Percentiles rank a stretch among this genome's conserved stretches.
phyloP scores from a whole-genome alignment of 208 protist genomes.

The Leishmania tarentolae region DNA sequence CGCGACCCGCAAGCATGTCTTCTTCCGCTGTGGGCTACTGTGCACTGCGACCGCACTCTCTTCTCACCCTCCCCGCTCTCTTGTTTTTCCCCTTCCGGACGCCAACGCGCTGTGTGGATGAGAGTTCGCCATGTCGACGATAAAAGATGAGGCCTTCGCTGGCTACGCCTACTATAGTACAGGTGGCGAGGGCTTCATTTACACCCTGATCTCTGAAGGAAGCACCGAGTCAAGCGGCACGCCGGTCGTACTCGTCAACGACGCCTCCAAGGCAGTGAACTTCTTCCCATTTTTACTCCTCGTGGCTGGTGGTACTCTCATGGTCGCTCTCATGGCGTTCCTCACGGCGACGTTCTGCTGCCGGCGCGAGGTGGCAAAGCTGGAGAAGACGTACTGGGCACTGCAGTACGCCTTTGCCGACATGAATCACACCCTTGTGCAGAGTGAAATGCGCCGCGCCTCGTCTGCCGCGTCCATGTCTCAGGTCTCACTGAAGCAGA shows the following conservation, averaged over 20 bases:
- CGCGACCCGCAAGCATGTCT: background rate
- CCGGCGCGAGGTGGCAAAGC: slow-evolving; percentile 6
- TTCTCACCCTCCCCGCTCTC: background rate
- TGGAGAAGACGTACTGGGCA: slow-evolving; percentile 30
- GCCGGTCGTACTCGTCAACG: slow-evolving; percentile 17
- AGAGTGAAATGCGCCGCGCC: slow-evolving; percentile 5
- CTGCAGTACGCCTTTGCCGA: slow-evolving; percentile 24
- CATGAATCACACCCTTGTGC: slow-evolving; percentile 20
- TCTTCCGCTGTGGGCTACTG: background rate
- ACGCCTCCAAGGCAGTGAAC: slow-evolving; percentile 2
- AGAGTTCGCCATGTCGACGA: background rate
- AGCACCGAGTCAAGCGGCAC: background rate
- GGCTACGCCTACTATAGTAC: slow-evolving; percentile 30
- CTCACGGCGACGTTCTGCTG: slow-evolving; percentile 23
- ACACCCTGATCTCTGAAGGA: slow-evolving; percentile 5
- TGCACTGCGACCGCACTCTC: too few relatives aligned
- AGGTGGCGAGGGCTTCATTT: slow-evolving; percentile 23
- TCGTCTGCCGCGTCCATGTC: background rate
- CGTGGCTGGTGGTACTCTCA: slow-evolving; percentile 10
- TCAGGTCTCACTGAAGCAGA: background rate
- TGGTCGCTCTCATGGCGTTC: slow-evolving; percentile 20
- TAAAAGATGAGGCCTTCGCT: slow-evolving; percentile 3
- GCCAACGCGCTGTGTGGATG: background rate
- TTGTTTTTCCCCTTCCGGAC: background rate
- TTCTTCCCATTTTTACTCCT: slow-evolving; percentile 33